Evolutionary conservation across 768 basidiomycete species (phyloP), one percentile per base, ranked within the genome.

Genomic region (Kwoniella pini): DNA sequence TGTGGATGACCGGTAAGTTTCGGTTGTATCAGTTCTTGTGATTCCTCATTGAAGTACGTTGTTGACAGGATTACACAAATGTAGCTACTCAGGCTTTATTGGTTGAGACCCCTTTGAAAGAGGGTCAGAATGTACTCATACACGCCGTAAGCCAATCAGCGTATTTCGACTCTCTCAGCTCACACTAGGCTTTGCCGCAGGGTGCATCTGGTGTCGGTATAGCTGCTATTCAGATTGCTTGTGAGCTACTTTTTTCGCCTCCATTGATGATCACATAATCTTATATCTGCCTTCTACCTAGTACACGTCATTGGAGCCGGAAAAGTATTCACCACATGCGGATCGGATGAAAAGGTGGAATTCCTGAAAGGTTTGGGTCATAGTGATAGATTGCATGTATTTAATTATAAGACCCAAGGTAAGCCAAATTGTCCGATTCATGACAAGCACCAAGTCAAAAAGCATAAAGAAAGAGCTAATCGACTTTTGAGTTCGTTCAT

Each of bases 161-260:
- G n/a, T n/a, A 6, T 4, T 19, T 31, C 31, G 21, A 21, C 6
- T 28, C 13, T 30, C 28, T 24, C 26, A 21, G 27, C 46, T 19
- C 10, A 36, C 24, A 31, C 39, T 60, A 40, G 54, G 38, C 40
- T 22, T 36, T 2, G 6, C 21, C 12, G 12, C 39, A 74, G 75
- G 76, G 87, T 6, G 91, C 91, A 2, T 91, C 89, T 12, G 91
- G 93, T 27, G 91, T 96, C 3, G 92, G 92, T 1, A 76, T 94
- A 15, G 87, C 92, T 2, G 90, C 90, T 13, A 90, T 88, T 49
- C 94, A 97, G 78, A 80, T 96, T 19, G 90, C 92, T 19, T 85
- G 89, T 74, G 28, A 61, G 76, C 68, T 15, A 6, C 33, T 3
- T 5, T 22, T 28, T 19, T 5, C 5, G 13, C 15, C 11, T 38